Base-by-base conservation (phyloP, 2,329 filamentous ascomycete species). In the Beauveria scarabaeidicola region DNA sequence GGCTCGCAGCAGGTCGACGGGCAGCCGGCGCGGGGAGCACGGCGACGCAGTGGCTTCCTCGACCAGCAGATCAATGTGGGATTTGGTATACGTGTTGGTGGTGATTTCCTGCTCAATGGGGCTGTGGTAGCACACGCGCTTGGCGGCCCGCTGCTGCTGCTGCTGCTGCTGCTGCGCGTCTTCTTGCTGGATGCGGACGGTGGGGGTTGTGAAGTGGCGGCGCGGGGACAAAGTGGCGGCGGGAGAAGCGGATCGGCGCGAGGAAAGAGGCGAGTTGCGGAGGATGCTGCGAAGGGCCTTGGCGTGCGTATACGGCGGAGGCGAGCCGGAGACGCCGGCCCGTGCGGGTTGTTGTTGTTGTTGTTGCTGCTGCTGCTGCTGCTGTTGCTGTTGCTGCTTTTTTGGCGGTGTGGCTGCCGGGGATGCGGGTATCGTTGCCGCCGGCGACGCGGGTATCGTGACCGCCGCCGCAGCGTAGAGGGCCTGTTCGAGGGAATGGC, bases 61-160 rank as follows among this genome's bases (percentile, higher is more conserved):
- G 38, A 74, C 72, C 1, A 87, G 76, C 38, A 87, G 75, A 65
- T 87, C 84, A 61, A 86, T 82, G 67, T 87, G 84, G 1, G 83
- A 86, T 60, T 76, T 81, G 29, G 78, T 80, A 69, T 87, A 87
- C 66, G 75, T 81, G 68, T 81, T 82, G 9, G 81, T 87, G 17
- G 77, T 81, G 65, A 87, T 87, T 25, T 83, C 85, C 69, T 86
- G 82, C 17, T 81, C 83, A 40, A 87, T 70, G 0, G 84, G 84
- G 62, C 79, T 83, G 66, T 85, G 80, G 68, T 87, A 87, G 46
- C 80, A 81, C 2, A 87, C 84, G 54, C 78, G 78, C 61, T 81
- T 78, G 13, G 78, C 75, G 1, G 79, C 78, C 64, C 78, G 80
- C 64, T 83, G 81, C 47, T 80, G 77, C n/a, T 84, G 70, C 13